These are phyloP conservation scores for Boletus reticuloceps DNA, from an alignment of 768 basidiomycete genomes.

Conservation along the genomic window DNA sequence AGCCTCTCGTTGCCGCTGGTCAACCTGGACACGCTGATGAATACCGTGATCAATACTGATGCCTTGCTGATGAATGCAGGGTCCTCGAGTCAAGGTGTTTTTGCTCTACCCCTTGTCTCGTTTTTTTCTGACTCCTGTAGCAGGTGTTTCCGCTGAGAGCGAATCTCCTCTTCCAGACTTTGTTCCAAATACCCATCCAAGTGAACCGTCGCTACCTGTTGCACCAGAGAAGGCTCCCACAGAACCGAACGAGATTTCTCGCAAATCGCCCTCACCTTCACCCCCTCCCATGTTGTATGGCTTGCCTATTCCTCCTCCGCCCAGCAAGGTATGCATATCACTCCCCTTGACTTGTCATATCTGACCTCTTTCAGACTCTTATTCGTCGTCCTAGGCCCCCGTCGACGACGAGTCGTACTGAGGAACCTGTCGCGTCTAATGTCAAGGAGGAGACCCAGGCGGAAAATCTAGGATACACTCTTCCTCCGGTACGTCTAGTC, in stretches of 20 bases:
- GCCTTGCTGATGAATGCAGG: conserved; percentile 29
- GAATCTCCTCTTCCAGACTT: conserved; percentile 45
- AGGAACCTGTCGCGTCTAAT: conserved; percentile 1
- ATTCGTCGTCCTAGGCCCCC: conserved; percentile 19
- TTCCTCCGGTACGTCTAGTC: conserved; percentile 24
- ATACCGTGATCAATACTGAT: conserved; percentile 45
- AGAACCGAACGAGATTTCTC: conserved; percentile 11
- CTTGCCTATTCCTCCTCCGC: conserved; percentile 22
- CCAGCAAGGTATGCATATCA: conserved; percentile 17
- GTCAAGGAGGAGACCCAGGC: conserved; percentile 10
- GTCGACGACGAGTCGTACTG: conserved; percentile 11
- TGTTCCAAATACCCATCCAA: conserved; percentile 51
- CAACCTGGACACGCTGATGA: conserved; percentile 45
- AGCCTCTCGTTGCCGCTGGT: conserved; percentile 46
- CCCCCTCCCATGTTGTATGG: conserved; percentile 21
- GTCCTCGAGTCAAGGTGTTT: conserved; percentile 20
- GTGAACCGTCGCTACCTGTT: conserved; percentile 45
- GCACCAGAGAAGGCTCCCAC: conserved; percentile 7
- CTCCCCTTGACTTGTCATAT: not conserved
- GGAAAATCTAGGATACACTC: conserved; percentile 10
- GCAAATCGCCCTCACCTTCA: conserved; percentile 14
- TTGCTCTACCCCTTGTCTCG: not conserved
- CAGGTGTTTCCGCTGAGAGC: conserved; percentile 8
- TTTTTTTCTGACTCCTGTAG: not conserved
- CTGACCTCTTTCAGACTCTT: conserved; percentile 19